These are phyloP conservation scores for Peronospora farinosa DNA, from an alignment of 352 stramenopile genomes.

Conservation along the genomic window DNA sequence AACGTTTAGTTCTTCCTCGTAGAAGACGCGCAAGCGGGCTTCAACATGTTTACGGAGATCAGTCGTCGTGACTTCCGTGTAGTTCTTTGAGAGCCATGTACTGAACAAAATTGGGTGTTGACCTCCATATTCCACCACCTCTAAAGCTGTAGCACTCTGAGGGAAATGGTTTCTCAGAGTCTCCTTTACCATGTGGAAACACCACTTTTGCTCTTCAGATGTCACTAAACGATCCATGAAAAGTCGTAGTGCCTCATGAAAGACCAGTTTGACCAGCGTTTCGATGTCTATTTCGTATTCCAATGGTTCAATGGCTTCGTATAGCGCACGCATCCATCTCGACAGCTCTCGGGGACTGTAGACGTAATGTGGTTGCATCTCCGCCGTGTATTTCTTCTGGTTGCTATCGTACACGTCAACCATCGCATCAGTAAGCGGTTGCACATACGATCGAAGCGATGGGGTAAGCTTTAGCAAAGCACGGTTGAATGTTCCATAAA, in stretches of 20 bases:
- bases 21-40: conserved; percentile 96
- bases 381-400: conserved; percentile 91
- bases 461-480: conserved; percentile 98
- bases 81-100: conserved; percentile 98
- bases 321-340: conserved; percentile 98
- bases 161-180: conserved; percentile 78
- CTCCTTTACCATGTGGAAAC: conserved; percentile 84
- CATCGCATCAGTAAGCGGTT: conserved; percentile 98
- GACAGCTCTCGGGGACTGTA: conserved; percentile 99
- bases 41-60: conserved; percentile 95
- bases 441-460: conserved; percentile 93
- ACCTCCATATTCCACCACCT: conserved; percentile 61
- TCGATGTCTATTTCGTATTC: conserved; percentile 93
- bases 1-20: conserved; percentile 99
- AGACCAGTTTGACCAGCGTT: conserved; percentile 96
- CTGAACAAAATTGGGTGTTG: conserved; percentile 95
- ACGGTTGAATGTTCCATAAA: conserved; percentile 99
- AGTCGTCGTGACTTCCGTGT: conserved; percentile 88
- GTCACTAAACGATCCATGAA: conserved; percentile 99
- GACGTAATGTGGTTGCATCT: conserved; percentile 97
- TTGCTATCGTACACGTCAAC: conserved; percentile 98
- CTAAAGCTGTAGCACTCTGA: conserved; percentile 64
- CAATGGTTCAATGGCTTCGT: conserved; percentile 95
- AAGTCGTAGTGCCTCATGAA: conserved; percentile 97
- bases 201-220: conserved; percentile 95